A percentile compares a stretch with the other conserved stretches of the same genome.
Conservation (phyloP, 2,329 filamentous ascomycete species). For the Colletotrichum plurivorum region DNA sequence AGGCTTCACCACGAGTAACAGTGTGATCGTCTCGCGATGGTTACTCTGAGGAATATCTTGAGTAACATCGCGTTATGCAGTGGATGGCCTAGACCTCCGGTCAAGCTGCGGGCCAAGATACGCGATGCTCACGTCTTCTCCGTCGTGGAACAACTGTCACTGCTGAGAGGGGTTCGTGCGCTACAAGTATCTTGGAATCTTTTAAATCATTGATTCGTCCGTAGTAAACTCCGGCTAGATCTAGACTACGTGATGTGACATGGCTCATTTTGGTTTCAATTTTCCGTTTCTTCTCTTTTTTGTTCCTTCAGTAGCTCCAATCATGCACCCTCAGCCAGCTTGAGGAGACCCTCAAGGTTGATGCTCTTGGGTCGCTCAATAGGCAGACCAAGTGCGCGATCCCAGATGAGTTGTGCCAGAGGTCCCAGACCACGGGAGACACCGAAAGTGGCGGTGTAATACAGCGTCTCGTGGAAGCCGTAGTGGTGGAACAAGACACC, state of each 20-base stretch:
- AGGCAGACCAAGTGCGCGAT: constrained; percentile 90
- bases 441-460: constrained; percentile 85
- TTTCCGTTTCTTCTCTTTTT: background rate
- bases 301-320: background rate
- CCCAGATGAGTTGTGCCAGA: constrained; percentile 95
- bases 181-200: background rate
- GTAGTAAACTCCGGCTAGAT: constrained; percentile 33
- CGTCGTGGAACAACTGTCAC: no score
- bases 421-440: constrained; percentile 84
- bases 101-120: no score
- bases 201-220: background rate
- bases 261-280: background rate
- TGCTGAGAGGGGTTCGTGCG: no score
- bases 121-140: no score
- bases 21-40: no score
- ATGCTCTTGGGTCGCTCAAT: constrained; percentile 99
- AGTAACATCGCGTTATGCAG: no score
- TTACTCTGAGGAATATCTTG: no score
- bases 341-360: constrained; percentile 87
- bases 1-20: no score
- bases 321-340: constrained; percentile 69
- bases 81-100: no score
- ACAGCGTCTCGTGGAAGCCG: constrained; percentile 96
- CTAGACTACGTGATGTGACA: background rate
- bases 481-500: constrained; percentile 99